phyloP scores from a whole-genome alignment of 768 basidiomycete species.

The Pseudohyphozyma bogoriensis region DNA sequence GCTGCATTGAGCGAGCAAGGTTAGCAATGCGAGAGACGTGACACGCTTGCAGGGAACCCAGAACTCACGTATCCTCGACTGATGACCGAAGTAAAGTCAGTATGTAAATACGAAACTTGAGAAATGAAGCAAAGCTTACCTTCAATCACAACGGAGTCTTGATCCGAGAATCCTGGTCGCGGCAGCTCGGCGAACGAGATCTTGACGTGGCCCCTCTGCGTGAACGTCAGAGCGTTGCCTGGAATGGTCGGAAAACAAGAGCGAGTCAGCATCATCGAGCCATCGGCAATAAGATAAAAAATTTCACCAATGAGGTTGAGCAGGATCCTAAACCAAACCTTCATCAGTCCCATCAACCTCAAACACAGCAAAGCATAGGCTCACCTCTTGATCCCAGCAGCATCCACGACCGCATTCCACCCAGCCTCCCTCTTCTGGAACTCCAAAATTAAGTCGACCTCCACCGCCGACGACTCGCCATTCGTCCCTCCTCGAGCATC shows the following conservation, averaged over 20 bases:
- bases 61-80: not conserved
- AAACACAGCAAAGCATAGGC: not conserved
- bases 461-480: too few relatives aligned
- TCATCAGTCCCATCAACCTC: not conserved
- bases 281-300: not conserved
- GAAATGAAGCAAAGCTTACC: too few relatives aligned
- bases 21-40: too few relatives aligned
- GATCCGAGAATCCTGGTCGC: not conserved
- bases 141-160: not conserved
- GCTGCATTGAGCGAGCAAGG: too few relatives aligned
- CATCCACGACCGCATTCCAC: slow-evolving; percentile 8
- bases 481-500: not conserved
- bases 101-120: not conserved
- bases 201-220: not conserved
- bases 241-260: not conserved
- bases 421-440: slow-evolving; percentile 5
- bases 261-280: not conserved
- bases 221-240: not conserved
- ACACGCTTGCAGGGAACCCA: not conserved
- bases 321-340: not conserved
- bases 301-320: not conserved
- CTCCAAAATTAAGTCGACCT: slow-evolving; percentile 18
- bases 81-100: not conserved
- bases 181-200: not conserved
- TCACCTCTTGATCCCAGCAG: slow-evolving; percentile 8